These are phyloP conservation scores for Sideroxylon spinosum DNA, from an alignment of 179 eudicot species.

Conservation along the genomic window DNA sequence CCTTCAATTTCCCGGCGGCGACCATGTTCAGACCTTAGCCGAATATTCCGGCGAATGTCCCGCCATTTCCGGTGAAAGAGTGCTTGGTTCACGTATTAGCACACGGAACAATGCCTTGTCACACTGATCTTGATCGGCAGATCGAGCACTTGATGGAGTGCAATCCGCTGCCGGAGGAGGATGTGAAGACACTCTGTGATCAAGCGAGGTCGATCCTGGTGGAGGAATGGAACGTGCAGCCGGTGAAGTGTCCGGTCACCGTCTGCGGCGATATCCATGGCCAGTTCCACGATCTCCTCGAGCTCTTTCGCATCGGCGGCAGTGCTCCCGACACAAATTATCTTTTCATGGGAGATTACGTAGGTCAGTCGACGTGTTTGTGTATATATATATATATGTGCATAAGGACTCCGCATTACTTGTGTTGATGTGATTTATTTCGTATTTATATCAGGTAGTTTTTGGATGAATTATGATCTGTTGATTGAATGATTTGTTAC, in stretches of 20 bases:
- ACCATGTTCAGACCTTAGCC: neutral
- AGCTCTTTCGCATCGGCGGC: constrained; percentile 72
- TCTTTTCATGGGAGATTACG: constrained; percentile 90
- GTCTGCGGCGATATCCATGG: constrained; percentile 83
- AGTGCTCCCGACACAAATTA: constrained; percentile 82
- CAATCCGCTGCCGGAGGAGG: constrained; percentile 61
- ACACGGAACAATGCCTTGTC: constrained; percentile 44
- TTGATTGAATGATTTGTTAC: neutral
- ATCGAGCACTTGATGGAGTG: constrained; percentile 79
- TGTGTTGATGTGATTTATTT: neutral
- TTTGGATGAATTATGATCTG: too few species aligned
- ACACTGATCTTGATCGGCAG: constrained; percentile 70
- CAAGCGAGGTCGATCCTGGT: constrained; percentile 75
- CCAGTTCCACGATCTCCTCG: constrained; percentile 74
- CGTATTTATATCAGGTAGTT: neutral
- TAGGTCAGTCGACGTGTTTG: constrained; percentile 43
- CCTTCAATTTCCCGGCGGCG: too few species aligned
- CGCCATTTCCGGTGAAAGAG: neutral
- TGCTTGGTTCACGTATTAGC: neutral
- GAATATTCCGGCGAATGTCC: neutral
- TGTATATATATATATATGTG: too few species aligned
- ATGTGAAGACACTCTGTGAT: constrained; percentile 67
- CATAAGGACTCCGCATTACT: too few species aligned
- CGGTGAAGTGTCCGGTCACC: constrained; percentile 82
- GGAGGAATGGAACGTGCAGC: constrained; percentile 83